These are phyloP conservation scores for Globisporangium iwayamae DNA, from an alignment of 352 stramenopile genomes.

Conservation along the genomic window DNA sequence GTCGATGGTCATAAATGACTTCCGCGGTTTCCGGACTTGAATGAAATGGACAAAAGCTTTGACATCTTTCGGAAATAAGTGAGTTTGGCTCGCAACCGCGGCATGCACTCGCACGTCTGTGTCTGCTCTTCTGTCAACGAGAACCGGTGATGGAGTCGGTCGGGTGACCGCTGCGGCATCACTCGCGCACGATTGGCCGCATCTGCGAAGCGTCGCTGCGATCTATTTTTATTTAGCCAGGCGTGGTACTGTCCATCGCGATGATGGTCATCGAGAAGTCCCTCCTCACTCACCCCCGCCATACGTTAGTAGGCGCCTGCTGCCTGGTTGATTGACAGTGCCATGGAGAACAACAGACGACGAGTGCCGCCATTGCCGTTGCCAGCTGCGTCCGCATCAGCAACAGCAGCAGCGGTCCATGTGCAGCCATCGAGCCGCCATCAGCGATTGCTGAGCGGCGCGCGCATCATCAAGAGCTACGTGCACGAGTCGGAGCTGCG, in stretches of 20 bases:
- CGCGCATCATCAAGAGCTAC: constrained; percentile 46
- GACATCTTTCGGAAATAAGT: too few relatives aligned
- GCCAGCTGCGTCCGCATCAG: too few relatives aligned
- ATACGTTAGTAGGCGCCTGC: neutral
- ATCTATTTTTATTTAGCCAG: constrained; percentile 11
- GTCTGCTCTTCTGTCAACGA: too few relatives aligned
- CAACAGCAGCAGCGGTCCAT: neutral
- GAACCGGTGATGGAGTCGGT: neutral
- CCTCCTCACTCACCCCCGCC: neutral
- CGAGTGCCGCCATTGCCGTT: neutral
- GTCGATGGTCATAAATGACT: too few relatives aligned
- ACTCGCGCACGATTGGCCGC: constrained; percentile 13
- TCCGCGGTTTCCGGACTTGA: too few relatives aligned
- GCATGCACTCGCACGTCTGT: too few relatives aligned
- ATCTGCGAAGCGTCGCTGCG: neutral
- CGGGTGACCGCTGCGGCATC: constrained; percentile 3
- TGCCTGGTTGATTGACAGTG: neutral
- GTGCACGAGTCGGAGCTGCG: constrained; percentile 43
- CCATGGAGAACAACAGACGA: neutral
- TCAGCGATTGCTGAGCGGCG: constrained; percentile 21
- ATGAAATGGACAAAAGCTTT: too few relatives aligned
- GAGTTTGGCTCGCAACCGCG: neutral
- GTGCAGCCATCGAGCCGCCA: constrained; percentile 4
- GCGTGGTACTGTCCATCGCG: neutral
- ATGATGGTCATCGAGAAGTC: neutral